A percentile compares a stretch with the other conserved stretches of the same genome.
Conservation (phyloP, 2,329 filamentous ascomycete genomes). For the Chaetomium olivaceum region DNA sequence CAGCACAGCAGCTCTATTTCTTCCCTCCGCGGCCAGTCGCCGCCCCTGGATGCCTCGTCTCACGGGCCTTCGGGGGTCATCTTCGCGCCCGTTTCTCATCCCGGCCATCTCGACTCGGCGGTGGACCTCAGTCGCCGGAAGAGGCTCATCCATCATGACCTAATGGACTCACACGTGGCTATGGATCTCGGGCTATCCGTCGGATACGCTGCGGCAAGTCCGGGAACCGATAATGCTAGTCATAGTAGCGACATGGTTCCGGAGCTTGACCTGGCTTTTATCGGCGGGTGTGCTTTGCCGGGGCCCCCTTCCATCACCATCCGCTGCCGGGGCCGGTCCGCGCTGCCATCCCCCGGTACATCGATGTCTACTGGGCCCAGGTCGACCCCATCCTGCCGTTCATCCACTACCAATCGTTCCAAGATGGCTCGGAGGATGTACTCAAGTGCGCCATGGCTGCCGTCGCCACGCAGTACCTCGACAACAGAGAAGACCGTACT, state of each 20-base stretch:
- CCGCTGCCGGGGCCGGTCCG: conserved; percentile 41
- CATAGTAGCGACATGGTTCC: conserved; percentile 37
- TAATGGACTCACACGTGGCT: conserved; percentile 18
- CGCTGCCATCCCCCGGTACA: conserved; percentile 51
- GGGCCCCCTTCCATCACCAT: conserved; percentile 36
- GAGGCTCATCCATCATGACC: conserved; percentile 36
- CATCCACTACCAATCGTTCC: conserved; percentile 50
- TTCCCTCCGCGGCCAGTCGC: conserved; percentile 53
- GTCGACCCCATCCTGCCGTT: conserved; percentile 53
- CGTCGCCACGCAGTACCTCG: conserved; percentile 54
- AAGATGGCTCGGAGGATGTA: conserved; percentile 46
- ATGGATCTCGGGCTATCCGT: conserved; percentile 25
- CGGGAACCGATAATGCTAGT: conserved; percentile 22
- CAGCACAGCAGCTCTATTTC: conserved; percentile 42
- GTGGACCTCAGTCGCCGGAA: conserved; percentile 45
- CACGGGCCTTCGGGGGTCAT: conserved; percentile 47
- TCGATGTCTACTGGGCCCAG: conserved; percentile 56
- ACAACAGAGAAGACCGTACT: conserved; percentile 50
- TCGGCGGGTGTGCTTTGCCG: conserved; percentile 28
- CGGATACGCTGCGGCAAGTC: conserved; percentile 23
- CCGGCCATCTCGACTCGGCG: conserved; percentile 42
- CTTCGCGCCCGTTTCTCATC: conserved; percentile 47
- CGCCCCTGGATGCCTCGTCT: conserved; percentile 47
- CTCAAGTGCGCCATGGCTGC: conserved; percentile 58
- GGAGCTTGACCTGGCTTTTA: conserved; percentile 39